Conservation (phyloP, 176 grass and related monocot species). For the Triticum aestivum region IWGSC_CS_RefSeq_v2.1 NC_057800.1:101995073-101995572, state of each 20-base stretch:
- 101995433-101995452: slow-evolving; percentile 59
- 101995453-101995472: slow-evolving; percentile 50
- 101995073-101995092: slow-evolving; percentile 38
- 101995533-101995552: slow-evolving; percentile 64
- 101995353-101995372: slow-evolving; percentile 24
- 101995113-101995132: slow-evolving; percentile 47
- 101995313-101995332: slow-evolving; percentile 47
- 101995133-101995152: not conserved
- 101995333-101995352: slow-evolving; percentile 60
- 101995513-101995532: slow-evolving; percentile 47
- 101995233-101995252: slow-evolving; percentile 47
- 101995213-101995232: slow-evolving; percentile 42
- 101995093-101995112: slow-evolving; percentile 39
- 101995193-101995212: not conserved
- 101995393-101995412: slow-evolving; percentile 48
- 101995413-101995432: slow-evolving; percentile 46
- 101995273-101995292: slow-evolving; percentile 23
- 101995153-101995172: slow-evolving; percentile 3
- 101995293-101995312: slow-evolving; percentile 38
- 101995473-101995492: slow-evolving; percentile 51
- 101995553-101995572: slow-evolving; percentile 51
- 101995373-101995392: slow-evolving; percentile 35
- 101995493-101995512: slow-evolving; percentile 68
- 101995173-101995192: slow-evolving; percentile 33
- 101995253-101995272: slow-evolving; percentile 50